Evolutionary conservation across 192 early-diverging fungal species (phyloP).

Genomic region (Linnemannia zychae): DNA sequence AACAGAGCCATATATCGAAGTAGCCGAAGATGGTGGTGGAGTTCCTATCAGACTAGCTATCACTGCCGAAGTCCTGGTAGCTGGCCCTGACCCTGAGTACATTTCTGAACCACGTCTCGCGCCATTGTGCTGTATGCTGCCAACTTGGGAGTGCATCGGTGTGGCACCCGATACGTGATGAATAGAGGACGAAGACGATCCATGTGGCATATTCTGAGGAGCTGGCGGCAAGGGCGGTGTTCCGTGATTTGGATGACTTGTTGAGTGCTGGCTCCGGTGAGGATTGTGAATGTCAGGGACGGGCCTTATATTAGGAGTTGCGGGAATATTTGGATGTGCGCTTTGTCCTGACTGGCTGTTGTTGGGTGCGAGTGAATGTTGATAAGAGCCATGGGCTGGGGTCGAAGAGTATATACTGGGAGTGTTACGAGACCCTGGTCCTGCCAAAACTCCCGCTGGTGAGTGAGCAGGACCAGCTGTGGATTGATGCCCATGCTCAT

Average conservation of each 20-base stretch:
- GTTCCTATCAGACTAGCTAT: conserved; percentile 36
- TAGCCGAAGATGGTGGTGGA: conserved; percentile 11
- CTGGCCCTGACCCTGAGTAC: conserved; percentile 1
- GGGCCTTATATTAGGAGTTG: conserved; percentile 42
- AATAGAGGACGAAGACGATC: conserved; percentile 31
- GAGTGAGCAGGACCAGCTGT: neutral
- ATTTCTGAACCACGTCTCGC: conserved; percentile 39
- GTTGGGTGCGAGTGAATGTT: neutral
- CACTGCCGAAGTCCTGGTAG: conserved; percentile 19
- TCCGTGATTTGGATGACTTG: conserved; percentile 21
- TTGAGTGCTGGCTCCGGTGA: conserved; percentile 6
- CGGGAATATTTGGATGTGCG: conserved; percentile 24
- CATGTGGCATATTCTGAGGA: conserved; percentile 42
- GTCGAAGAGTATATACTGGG: conserved; percentile 38
- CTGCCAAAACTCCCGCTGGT: neutral
- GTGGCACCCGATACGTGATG: conserved; percentile 17
- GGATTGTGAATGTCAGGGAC: conserved; percentile 45
- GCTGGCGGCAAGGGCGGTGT: conserved; percentile 34
- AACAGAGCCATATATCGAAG: neutral
- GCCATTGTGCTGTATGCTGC: conserved; percentile 16
- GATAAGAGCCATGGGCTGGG: conserved; percentile 27
- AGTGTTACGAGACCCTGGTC: conserved; percentile 15
- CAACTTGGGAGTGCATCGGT: conserved; percentile 31
- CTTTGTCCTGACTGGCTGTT: conserved; percentile 2
- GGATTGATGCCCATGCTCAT: conserved; percentile 8